Percentiles rank a stretch among this genome's conserved stretches.
Evolutionary conservation across 31 red algal species (phyloP).

Genomic region (Porphyra umbilicalis): DNA sequence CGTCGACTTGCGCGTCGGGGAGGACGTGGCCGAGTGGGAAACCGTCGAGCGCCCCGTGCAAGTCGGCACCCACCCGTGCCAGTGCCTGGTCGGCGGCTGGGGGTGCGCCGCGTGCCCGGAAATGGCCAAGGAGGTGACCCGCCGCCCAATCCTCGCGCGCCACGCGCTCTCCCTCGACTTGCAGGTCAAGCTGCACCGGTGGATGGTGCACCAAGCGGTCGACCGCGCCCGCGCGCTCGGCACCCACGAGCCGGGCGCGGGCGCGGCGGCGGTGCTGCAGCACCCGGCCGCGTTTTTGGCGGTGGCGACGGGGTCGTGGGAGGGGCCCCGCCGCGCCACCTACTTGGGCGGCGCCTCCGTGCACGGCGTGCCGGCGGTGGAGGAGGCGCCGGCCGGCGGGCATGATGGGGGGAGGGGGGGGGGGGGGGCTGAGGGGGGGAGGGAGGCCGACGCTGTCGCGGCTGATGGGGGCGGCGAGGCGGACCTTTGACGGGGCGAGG

Average conservation of each 20-base stretch:
- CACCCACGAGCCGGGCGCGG: too few species aligned
- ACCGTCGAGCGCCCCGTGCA: not conserved
- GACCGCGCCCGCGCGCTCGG: not conserved
- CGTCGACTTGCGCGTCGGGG: not conserved
- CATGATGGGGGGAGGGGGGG: too few species aligned
- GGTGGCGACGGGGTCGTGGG: not conserved
- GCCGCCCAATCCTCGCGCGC: not conserved
- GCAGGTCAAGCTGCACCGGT: not conserved
- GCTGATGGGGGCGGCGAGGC: too few species aligned
- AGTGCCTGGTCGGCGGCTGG: not conserved
- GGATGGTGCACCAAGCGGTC: not conserved
- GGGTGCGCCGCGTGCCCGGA: not conserved
- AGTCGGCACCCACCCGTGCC: not conserved
- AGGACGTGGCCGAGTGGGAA: not conserved
- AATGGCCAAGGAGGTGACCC: not conserved
- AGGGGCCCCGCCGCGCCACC: not conserved
- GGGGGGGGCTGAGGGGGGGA: too few species aligned
- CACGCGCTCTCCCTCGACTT: not conserved
- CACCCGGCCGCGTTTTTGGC: not conserved
- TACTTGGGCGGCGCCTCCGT: not conserved
- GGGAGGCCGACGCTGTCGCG: too few species aligned
- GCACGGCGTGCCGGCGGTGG: too few species aligned
- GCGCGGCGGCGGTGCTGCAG: too few species aligned
- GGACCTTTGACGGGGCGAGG: too few species aligned
- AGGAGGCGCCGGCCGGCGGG: too few species aligned